These are phyloP conservation scores for Crithidia bombi DNA, from an alignment of 208 protist genomes.

Conservation along the genomic window DNA sequence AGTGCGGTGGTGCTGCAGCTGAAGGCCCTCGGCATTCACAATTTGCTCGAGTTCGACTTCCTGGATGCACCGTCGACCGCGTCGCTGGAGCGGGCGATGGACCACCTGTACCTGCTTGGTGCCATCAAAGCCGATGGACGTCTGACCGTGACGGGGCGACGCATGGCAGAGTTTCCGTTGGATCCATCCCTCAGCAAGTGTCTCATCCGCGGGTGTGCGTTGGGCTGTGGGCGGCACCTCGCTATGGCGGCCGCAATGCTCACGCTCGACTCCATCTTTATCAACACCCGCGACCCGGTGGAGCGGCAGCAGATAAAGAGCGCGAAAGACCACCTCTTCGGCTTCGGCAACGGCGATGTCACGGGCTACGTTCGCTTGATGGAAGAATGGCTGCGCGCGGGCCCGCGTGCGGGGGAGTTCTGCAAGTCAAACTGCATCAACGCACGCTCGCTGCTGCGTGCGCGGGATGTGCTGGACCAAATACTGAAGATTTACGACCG, in stretches of 20 bases:
- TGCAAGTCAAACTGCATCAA: conserved; percentile 82
- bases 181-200: conserved; percentile 98
- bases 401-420: conserved; percentile 72
- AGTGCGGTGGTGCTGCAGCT: conserved; percentile 96
- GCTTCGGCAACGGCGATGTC: conserved; percentile 86
- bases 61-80: conserved; percentile 97
- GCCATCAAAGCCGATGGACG: conserved; percentile 98
- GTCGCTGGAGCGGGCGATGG: conserved; percentile 96
- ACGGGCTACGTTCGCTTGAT: conserved; percentile 82
- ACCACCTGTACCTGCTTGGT: conserved; percentile 98
- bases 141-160: conserved; percentile 95
- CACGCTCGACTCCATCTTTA: conserved; percentile 96
- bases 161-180: conserved; percentile 99
- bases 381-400: conserved; percentile 83
- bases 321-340: conserved; percentile 78
- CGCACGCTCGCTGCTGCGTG: conserved; percentile 66
- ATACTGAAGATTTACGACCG: conserved; percentile 84
- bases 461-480: conserved; percentile 88
- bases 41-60: conserved; percentile 98
- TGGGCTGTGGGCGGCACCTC: conserved; percentile 88
- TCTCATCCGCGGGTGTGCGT: conserved; percentile 71
- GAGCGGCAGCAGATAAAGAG: conserved; percentile 69
- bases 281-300: conserved; percentile 92
- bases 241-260: conserved; percentile 91
- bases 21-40: conserved; percentile 98